Base-by-base conservation (phyloP, 257 asterid species). In the Solanum sitiens region DNA sequence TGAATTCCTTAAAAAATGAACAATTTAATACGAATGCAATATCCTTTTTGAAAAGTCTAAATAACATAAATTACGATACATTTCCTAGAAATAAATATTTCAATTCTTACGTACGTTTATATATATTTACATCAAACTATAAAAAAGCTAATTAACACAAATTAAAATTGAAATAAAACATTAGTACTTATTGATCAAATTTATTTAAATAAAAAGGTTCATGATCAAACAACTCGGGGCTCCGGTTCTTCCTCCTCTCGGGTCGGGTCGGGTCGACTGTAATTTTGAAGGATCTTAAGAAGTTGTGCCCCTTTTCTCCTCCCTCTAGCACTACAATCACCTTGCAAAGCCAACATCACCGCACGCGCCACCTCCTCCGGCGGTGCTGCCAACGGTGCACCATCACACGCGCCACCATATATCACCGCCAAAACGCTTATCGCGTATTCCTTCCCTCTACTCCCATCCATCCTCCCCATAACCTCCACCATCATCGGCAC, bases 291-390 rank as follows among this genome's bases (percentile, higher is more conserved):
- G 83, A 88, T 92, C 92, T 93, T 93, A 88, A 94, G 96, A 39
- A 95, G 94, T 89, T 95, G 98, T 89, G 96, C 95, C 92, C 95
- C 98, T 83, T 94, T 95, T 85, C 98, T 92, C 86, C 94, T 92
- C 82, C 92, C 98, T 42, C 98, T 89, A 3, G 92, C 96, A 25
- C 95, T 94, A 68, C 98, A 95, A 14, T 93, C 92, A 44, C 98
- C 96, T 33, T 93, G 96, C 94, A 95, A 83, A 2, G 98, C 97
- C 90, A 95, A 72, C 94, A 65, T 87, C 40, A 95, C 98, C 10
- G 98, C 97, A 93, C 98, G 98, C 91, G 97, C 98, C 93, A 95
- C 98, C 96, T 92, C 98, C 71, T 93, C 95, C 27, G 98, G 87
- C 25, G 98, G 98, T 39, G 98, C 98, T 30, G 91, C 94, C 91